Evolutionary conservation across 768 basidiomycete species (phyloP).

Genomic region (Lepiota brunneoincarnata): DNA sequence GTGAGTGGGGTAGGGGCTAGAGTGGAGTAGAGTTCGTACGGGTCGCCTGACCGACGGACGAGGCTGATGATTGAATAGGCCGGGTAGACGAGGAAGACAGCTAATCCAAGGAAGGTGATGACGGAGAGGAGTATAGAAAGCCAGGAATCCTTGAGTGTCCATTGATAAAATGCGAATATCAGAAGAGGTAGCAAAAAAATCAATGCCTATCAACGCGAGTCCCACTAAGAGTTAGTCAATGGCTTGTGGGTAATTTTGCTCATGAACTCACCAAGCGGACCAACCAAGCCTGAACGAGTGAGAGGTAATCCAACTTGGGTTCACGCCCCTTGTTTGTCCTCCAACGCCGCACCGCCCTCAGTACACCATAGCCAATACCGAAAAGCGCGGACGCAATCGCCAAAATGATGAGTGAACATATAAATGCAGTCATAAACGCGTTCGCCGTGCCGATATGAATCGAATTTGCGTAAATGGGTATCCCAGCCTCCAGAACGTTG

Average conservation of each 20-base stretch:
- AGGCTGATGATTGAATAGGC: constrained; percentile 47
- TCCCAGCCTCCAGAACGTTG: constrained; percentile 73
- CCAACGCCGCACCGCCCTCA: constrained; percentile 28
- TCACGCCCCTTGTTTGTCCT: constrained; percentile 18
- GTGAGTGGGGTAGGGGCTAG: constrained; percentile 30
- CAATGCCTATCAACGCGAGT: constrained; percentile 44
- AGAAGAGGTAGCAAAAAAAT: constrained; percentile 65
- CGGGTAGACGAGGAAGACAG: constrained; percentile 47
- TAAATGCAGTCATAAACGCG: constrained; percentile 88
- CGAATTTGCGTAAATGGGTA: constrained; percentile 80
- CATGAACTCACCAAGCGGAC: constrained; percentile 58
- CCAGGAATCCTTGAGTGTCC: constrained; percentile 89
- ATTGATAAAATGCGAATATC: constrained; percentile 85
- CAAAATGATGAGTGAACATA: constrained; percentile 65
- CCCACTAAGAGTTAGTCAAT: constrained; percentile 6
- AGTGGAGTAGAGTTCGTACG: constrained; percentile 27
- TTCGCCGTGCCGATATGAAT: constrained; percentile 81
- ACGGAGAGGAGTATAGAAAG: constrained; percentile 79
- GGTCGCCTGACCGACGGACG: constrained; percentile 26
- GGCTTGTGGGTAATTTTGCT: background rate
- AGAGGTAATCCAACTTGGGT: constrained; percentile 32
- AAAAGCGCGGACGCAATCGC: constrained; percentile 56
- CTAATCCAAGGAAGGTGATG: constrained; percentile 53
- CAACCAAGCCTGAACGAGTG: constrained; percentile 57
- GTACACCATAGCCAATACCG: constrained; percentile 46